Evolutionary conservation across 805 yeast genomes (phyloP).

Genomic region (Cyberlindnera veronae): DNA sequence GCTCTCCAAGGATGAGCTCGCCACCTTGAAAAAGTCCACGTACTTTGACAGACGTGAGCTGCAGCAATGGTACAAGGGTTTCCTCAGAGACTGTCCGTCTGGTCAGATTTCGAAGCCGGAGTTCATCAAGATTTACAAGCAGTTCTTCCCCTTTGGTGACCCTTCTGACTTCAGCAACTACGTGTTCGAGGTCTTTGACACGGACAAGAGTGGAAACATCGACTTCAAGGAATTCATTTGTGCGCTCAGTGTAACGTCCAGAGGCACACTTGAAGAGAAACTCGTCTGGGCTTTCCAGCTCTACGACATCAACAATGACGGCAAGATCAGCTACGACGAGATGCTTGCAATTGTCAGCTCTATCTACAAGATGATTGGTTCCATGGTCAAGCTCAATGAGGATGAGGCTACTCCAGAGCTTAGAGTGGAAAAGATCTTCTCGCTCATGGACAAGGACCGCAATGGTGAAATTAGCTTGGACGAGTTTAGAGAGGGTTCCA

Average conservation of each 20-base stretch:
- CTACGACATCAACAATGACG: slow-evolving; percentile 81
- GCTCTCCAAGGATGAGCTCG: slow-evolving; percentile 83
- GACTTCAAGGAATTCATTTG: slow-evolving; percentile 91
- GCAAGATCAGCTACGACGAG: slow-evolving; percentile 71
- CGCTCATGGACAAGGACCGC: slow-evolving; percentile 63
- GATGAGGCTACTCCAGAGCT: slow-evolving; percentile 92
- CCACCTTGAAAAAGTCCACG: slow-evolving; percentile 78
- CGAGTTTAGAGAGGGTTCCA: slow-evolving; percentile 81
- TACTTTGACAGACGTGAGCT: slow-evolving; percentile 90
- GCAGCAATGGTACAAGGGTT: slow-evolving; percentile 98
- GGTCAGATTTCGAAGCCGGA: slow-evolving; percentile 87
- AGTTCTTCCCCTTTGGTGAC: slow-evolving; percentile 97
- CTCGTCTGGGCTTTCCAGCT: slow-evolving; percentile 85
- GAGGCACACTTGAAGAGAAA: slow-evolving; percentile 84
- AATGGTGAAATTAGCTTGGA: slow-evolving; percentile 71
- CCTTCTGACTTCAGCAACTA: slow-evolving; percentile 88
- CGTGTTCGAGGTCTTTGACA: slow-evolving; percentile 86
- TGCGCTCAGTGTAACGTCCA: slow-evolving; percentile 79
- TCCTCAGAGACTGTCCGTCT: slow-evolving; percentile 86
- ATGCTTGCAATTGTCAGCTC: slow-evolving; percentile 76
- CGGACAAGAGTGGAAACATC: slow-evolving; percentile 72
- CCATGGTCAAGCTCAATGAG: slow-evolving; percentile 82
- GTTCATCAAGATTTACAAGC: slow-evolving; percentile 87
- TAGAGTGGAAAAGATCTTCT: slow-evolving; percentile 79
- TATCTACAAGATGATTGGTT: slow-evolving; percentile 92